Base-by-base conservation (phyloP, 352 stramenopile genomes). In the Phytopythium mirpurense region DNA sequence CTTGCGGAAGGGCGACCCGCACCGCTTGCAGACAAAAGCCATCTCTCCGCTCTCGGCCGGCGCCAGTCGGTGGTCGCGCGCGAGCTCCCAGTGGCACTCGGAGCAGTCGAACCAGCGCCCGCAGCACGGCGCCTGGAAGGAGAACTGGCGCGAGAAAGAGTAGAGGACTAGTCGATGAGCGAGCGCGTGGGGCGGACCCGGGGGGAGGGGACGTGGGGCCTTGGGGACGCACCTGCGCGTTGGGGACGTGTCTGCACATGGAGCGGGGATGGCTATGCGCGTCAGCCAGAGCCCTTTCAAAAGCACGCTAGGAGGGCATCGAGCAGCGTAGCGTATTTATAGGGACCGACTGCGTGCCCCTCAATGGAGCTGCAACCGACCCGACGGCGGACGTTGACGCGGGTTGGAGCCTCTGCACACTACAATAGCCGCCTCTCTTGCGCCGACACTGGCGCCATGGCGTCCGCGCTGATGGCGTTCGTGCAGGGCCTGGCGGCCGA, bases 61-160 rank as follows among this genome's bases (percentile, higher is more conserved):
- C n/a, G 54, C 46, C 23, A 88, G 61, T 23, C 68, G 53, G 51
- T 92, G 72, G 50, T 86, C 69, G 43, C 71, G 83, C 14, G 19
- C 10, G 12, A 74, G 60, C 57, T 89, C 77, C 40, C 82, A 83
- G 53, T 92, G 78, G 45, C 82, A 88, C 56, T 86, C 74, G 51
- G 64, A 83, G 65, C 78, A 92, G 58, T 90, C 78, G 54, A 89
- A 92, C 81, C 77, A 92, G 41, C 74, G 78, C 16, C 65, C 70
- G 63, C 78, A 92, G 62, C 81, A 89, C 43, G 78, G 72, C 27
- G 78, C 71, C 37, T 61, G 77, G 63, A 89, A 90, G 9, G 76
- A 67, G 35, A 78, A 77, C 78, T 90, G 38, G 5, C 26, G 44
- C 34, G 35, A 1, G n/a, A n/a, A n/a, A n/a, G 36, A 19, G n/a